phyloP scores from a whole-genome alignment of 176 grass and related monocot species.

The Thinopyrum elongatum region DNA sequence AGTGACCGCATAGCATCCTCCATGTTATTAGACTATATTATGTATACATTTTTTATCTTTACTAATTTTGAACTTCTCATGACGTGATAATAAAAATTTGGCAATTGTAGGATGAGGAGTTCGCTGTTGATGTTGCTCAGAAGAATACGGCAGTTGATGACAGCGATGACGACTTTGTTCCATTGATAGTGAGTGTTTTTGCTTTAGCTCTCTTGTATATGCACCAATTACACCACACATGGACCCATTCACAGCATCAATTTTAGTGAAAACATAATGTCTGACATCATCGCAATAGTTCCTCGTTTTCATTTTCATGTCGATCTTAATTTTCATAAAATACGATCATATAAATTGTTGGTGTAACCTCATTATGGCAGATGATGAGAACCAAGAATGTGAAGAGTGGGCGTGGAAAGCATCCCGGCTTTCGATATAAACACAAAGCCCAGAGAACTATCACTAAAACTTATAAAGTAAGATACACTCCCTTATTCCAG shows the following conservation, averaged over 20 bases:
- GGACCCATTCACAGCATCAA: background rate
- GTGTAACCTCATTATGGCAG: background rate
- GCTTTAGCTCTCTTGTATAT: background rate
- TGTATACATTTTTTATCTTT: background rate
- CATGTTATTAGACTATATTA: background rate
- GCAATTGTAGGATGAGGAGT: slow-evolving; percentile 1
- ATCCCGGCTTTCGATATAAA: background rate
- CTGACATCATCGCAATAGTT: background rate
- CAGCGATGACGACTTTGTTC: background rate
- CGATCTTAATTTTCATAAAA: background rate
- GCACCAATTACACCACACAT: background rate
- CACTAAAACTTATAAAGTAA: slow-evolving; percentile 13
- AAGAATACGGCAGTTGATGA: background rate
- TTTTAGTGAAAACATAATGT: background rate
- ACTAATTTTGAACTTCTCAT: background rate
- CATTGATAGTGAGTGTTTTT: background rate
- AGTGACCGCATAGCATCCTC: background rate
- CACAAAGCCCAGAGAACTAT: background rate
- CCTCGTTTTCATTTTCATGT: background rate
- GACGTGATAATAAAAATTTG: background rate
- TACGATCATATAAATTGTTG: background rate
- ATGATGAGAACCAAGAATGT: background rate
- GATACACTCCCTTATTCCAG: background rate
- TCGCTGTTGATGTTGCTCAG: background rate
- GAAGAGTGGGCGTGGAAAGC: background rate